Base-by-base conservation (phyloP, 2,329 filamentous ascomycete species). In the Alternaria incomplexa region DNA sequence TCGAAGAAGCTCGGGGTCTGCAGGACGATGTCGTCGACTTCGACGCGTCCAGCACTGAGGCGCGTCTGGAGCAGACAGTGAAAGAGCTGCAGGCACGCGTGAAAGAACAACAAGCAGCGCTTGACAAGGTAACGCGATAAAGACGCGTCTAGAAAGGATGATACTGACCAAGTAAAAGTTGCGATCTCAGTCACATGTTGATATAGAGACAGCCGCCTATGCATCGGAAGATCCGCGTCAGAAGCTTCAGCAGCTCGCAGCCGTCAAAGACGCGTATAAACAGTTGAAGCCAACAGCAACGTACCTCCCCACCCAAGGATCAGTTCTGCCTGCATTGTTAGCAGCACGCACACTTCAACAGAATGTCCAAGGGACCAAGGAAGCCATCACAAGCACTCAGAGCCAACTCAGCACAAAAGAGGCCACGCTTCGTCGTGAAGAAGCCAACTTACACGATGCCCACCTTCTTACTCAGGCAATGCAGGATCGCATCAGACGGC, bases 301-400 rank as follows among this genome's bases (percentile, higher is more conserved):
- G 9, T 88, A 88, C 69, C 81, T 95, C 22, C 92, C 92, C 3
- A 83, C 85, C 23, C 82, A 87, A 10, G 87, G 86, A 53, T 95
- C 92, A 20, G 84, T 90, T 6, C 79, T 96, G 7, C 91, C 92
- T 4, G 88, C 89, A 7, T 83, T 96, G 5, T 77, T 96, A 44
- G 91, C 92, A 6, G 80, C 93, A 57, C 88, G 90, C 55, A 88
- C 87, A 70, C 89, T 90, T 3, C 85, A 90, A 61, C 84, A 86
- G 60, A 89, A 88, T 15, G 86, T 91, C 52, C 79, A 84, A 62
- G 89, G 92, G 68, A 90, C 89, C 17, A 88, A 87, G 67, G 80
- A 82, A 20, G 89, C 89, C 56, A 83, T 92, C 12, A 74, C 77
- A 40, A 76, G 75, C 66, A 81, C 81, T 2, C 77, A 81, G 48